Conservation (phyloP, 1,139 yeast genomes). For the Pichia sp. region DNA sequence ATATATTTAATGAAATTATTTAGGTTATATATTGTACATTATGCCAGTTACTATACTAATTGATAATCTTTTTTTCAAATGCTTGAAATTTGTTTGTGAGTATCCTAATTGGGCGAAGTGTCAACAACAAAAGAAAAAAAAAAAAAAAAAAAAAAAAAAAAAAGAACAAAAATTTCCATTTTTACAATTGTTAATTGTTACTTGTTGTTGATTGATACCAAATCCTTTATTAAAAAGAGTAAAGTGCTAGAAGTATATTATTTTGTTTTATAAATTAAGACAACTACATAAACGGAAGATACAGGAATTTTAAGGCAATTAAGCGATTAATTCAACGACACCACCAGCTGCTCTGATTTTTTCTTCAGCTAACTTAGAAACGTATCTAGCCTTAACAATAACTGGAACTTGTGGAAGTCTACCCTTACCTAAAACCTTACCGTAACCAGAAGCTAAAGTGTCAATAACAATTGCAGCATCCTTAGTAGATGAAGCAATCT, state of each 20-base stretch:
- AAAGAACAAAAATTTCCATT: too few species aligned
- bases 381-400: constrained; percentile 99
- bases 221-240: too few species aligned
- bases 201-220: too few species aligned
- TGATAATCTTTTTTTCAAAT: too few species aligned
- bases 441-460: constrained; percentile 99
- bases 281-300: constrained; percentile 1
- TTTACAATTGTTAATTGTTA: too few species aligned
- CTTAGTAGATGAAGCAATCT: constrained; percentile 77
- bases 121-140: constrained; percentile 1
- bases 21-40: too few species aligned
- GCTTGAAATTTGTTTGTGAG: too few species aligned
- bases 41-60: too few species aligned
- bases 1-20: too few species aligned
- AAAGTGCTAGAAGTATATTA: constrained; percentile 1
- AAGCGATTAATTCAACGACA: constrained; percentile 98
- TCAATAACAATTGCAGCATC: constrained; percentile 98
- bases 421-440: constrained; percentile 99
- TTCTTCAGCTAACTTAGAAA: constrained; percentile 98
- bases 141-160: too few species aligned
- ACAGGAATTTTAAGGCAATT: too few species aligned
- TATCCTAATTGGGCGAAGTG: neutral
- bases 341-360: constrained; percentile 99
- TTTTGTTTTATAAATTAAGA: neutral
- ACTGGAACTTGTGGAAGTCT: constrained; percentile 97